Base-by-base conservation (phyloP, 2,329 filamentous ascomycete genomes). In the Aspergillus pseudoterreus region DNA sequence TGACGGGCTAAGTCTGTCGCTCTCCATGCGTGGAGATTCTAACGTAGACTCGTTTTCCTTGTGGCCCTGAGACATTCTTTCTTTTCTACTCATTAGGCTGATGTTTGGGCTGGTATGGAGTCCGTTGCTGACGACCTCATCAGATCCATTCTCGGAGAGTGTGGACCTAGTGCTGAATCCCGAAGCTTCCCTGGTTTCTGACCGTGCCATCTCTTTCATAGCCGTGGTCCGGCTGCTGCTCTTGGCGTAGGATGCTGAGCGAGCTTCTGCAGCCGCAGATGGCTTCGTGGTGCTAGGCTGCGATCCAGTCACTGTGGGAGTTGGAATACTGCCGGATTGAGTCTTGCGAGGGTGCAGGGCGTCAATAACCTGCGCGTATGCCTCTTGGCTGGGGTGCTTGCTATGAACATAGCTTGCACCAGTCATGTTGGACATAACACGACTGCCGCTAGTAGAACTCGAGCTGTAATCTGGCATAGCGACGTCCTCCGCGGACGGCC, bases 381-480 rank as follows among this genome's bases (percentile, higher is more conserved):
- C 66, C 32, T 72, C 71, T 24, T 72, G 69, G 46, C 66, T 72
- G 15, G 70, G 65, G 21, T 71, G 67, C 48, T 72, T 71, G 57
- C 71, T 75, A 51, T 73, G 72, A 49, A 70, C 69, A 45, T 71
- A 70, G 51, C 71, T 75, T 49, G 71, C 56, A 4, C 69, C 72
- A 6, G 71, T 71, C 63, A 71, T 67, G 53, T 64, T 69, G 22
- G 73, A 75, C 38, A 73, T 68, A 10, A 64, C 65, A 35, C 70
- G 70, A 51, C 72, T 76, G 56, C 67, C 67, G 21, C 63, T 61
- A 9, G 70, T 61, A 9, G 70, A 71, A 44, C 66, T 73, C 27
- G 69, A 74, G n/a, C 62, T 58, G 60, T 77, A 76, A 53, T 79
- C 77, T 4, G 73, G 72, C 77, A 79, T 79, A 22, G 75, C 71